Conservation (phyloP, 306 rosid genomes). For the Albizia julibrissin region DNA sequence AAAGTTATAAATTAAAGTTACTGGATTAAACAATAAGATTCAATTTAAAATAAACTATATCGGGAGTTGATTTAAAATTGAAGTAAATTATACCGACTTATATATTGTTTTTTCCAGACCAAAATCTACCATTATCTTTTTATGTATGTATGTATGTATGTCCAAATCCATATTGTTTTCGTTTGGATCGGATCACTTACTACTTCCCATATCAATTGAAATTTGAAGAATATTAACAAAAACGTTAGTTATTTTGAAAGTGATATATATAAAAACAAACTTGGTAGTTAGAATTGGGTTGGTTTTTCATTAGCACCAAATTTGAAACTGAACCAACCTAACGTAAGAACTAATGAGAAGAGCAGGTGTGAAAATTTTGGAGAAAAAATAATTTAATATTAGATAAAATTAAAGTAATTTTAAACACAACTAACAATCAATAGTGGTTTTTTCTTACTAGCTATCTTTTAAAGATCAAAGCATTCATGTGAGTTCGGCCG, state of each 20-base stretch:
- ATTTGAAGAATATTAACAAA: background rate
- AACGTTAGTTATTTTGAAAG: background rate
- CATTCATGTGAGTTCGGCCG: background rate
- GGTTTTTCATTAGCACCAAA: constrained; percentile 31
- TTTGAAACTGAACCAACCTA: constrained; percentile 51
- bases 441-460: background rate
- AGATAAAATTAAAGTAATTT: background rate
- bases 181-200: background rate
- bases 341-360: constrained; percentile 37
- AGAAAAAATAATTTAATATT: background rate
- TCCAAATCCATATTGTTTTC: background rate
- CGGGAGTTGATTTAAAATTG: too few relatives aligned
- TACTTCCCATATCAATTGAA: background rate
- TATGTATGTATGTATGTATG: too few relatives aligned
- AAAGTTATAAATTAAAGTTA: too few relatives aligned
- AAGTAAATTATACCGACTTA: too few relatives aligned
- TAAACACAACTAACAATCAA: background rate
- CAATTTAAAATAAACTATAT: too few relatives aligned
- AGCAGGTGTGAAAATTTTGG: constrained; percentile 19
- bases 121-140: too few relatives aligned
- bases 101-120: too few relatives aligned
- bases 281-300: constrained; percentile 28
- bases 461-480: background rate
- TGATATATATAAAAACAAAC: background rate
- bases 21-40: too few relatives aligned